Base-by-base conservation (phyloP, 2,329 filamentous ascomycete species). In the Emericellopsis cladophorae region DNA sequence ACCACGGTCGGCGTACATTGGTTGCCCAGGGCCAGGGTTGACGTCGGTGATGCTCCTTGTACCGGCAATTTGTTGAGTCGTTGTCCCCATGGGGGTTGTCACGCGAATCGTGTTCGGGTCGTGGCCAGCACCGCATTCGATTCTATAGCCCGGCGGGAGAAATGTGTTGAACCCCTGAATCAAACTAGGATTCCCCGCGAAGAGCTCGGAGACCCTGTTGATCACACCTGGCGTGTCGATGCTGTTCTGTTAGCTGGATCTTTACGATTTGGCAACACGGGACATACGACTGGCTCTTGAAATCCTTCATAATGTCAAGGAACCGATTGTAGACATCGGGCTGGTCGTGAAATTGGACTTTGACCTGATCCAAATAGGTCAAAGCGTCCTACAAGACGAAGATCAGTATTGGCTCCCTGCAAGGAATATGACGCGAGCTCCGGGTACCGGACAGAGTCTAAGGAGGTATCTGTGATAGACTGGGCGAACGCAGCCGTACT, bases 151-250 rank as follows among this genome's bases (percentile, higher is more conserved):
- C 0, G 89, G 89, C 4, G 92, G 92, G 8, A 98, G 67, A 57
- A 98, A 98, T 0, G 92, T 98, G 56, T 98, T 98, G 60, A 98
- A 98, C 0, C 92, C 92, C 60, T 96, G 90, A 38, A 98, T 96
- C 22, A 94, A 72, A 55, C 85, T 92, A 3, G 92, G 92, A 53
- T 98, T 90, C 3, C 92, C 92, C 18, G 90, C 89, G 56, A 98
- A 98, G 2, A 98, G 76, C 40, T 88, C 87, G 2, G 92, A 96
- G 23, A 98, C 92, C 38, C 92, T 81, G 53, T 94, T 93, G 50
- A 98, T 98, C 3, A 98, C 92, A 2, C 92, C 92, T 0, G 92
- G 92, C 0, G 92, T 98, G 57, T 98, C 92, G 52, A 98, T 98
- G 4, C 84, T 81, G 44, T 22, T 22, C 22, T 43, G 12, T 37